These are phyloP conservation scores for Candida sanyiensis DNA, from an alignment of 805 yeast species.

Conservation along the genomic window DNA sequence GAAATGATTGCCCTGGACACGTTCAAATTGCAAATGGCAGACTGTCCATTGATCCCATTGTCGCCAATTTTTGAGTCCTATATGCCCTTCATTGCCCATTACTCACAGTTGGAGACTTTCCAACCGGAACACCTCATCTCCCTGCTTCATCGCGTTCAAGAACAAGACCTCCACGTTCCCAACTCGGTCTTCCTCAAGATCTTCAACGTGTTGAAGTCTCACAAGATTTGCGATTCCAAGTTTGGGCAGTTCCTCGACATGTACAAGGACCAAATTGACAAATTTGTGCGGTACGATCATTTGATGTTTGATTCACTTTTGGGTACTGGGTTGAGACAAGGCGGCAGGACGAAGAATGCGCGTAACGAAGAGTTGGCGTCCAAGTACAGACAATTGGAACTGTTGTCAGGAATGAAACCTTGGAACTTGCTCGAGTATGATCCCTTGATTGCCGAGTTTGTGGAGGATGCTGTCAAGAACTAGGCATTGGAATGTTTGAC, in stretches of 20 bases:
- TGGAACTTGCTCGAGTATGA: slow-evolving; percentile 5
- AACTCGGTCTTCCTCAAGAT: slow-evolving; percentile 2
- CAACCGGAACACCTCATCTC: neutral
- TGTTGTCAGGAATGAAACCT: slow-evolving; percentile 4
- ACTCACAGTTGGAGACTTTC: slow-evolving; percentile 2
- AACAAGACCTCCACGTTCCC: neutral
- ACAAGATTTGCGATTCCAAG: slow-evolving; percentile 2
- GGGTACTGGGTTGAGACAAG: slow-evolving; percentile 3
- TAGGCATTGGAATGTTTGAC: neutral
- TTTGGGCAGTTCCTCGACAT: slow-evolving; percentile 1
- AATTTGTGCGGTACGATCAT: slow-evolving; percentile 6
- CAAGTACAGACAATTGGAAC: slow-evolving; percentile 4
- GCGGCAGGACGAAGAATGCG: neutral
- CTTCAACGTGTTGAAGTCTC: slow-evolving; percentile 4
- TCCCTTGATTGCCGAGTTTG: slow-evolving; percentile 1
- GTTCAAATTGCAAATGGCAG: slow-evolving; percentile 1
- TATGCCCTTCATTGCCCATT: slow-evolving; percentile 1
- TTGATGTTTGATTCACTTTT: slow-evolving; percentile 5
- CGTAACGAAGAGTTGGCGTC: neutral
- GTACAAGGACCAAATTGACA: slow-evolving; percentile 1
- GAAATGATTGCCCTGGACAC: slow-evolving; percentile 3
- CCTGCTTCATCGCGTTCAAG: neutral
- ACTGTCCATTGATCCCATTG: slow-evolving; percentile 1
- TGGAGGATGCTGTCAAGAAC: neutral
- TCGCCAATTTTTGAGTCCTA: slow-evolving; percentile 8